Evolutionary conservation across 2,329 filamentous ascomycete genomes (phyloP).

Genomic region (Hymenoscyphus occultus): DNA sequence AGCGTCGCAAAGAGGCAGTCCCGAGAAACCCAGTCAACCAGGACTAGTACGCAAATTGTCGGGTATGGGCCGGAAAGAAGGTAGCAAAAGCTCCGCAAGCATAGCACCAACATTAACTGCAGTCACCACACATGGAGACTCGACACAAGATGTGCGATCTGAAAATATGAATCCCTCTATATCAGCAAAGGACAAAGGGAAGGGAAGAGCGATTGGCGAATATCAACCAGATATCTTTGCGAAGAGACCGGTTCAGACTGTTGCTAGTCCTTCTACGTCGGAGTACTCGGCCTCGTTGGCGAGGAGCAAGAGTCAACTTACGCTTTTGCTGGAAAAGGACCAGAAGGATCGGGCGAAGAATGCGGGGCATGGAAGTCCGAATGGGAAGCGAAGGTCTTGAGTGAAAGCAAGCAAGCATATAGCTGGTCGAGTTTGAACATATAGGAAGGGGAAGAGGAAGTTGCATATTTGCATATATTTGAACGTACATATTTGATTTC

Average conservation of each 20-base stretch:
- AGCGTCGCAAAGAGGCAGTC: not conserved
- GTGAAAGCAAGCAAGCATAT: not conserved
- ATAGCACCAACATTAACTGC: conserved; percentile 29
- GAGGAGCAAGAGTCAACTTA: conserved; percentile 60
- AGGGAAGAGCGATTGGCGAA: conserved; percentile 26
- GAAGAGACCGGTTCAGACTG: conserved; percentile 28
- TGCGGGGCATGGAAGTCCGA: conserved; percentile 33
- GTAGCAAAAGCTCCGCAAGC: conserved; percentile 26
- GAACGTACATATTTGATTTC: too few relatives aligned
- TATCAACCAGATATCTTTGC: conserved; percentile 26
- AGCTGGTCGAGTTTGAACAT: not conserved
- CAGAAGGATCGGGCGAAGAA: conserved; percentile 49
- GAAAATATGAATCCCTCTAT: not conserved
- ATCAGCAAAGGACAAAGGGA: conserved; percentile 25
- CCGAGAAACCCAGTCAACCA: not conserved
- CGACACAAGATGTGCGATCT: conserved; percentile 2
- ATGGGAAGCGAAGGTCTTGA: conserved; percentile 23
- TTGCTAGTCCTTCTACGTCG: conserved; percentile 9
- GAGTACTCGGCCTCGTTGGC: conserved; percentile 43
- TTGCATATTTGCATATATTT: not conserved
- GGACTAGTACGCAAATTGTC: not conserved
- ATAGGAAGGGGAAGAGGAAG: not conserved
- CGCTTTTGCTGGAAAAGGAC: conserved; percentile 54
- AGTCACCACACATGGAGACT: conserved; percentile 23
- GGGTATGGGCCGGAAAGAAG: not conserved